Evolutionary conservation across 1,139 yeast species (phyloP), one percentile per base, ranked within the genome.

Genomic region (Lodderomyces orthopsilosis): DNA sequence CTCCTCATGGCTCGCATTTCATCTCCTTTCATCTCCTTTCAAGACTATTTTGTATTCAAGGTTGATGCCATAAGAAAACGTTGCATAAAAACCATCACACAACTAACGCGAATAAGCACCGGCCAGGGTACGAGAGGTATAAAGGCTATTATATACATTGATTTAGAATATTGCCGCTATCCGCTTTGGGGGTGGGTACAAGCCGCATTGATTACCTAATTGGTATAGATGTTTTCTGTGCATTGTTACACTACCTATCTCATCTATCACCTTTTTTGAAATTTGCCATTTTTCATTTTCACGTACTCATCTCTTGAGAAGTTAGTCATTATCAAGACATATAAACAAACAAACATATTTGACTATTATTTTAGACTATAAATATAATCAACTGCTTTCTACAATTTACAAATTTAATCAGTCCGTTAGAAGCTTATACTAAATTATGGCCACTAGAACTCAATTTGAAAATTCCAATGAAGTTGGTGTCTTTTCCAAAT

Each of bases 401-500:
- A 27, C 32, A 13, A 8, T 27, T 4, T 24, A 24, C 4, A 24
- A 24, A 4, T 24, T 10, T 4, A 24, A 24, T 12, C 28, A 24
- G 5, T 24, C 28, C 28, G 13, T 24, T 12, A 24, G 4, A 14
- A 30, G 6, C 5, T 8, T 5, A 13, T 19, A n/a, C 2, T n/a
- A 34, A 34, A 43, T 40, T 14, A 73, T 73, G 78, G 77, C 78
- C 52, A 61, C 71, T 55, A 71, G 78, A 70, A 71, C 77, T 28
- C 78, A 83, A 74, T 93, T 93, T 76, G 98, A 93, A 75, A 93
- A 93, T 71, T 90, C 97, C 46, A 93, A 93, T 66, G 98, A 93
- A 75, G 93, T 94, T 51, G 99, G 99, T 63, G 99, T 94, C 47
- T 94, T 94, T 63, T 78, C 98, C 68, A 93, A 90, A 66, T 79